Conservation (phyloP, 495 filamentous ascomycete species). For the Aspergillus diversus region DNA sequence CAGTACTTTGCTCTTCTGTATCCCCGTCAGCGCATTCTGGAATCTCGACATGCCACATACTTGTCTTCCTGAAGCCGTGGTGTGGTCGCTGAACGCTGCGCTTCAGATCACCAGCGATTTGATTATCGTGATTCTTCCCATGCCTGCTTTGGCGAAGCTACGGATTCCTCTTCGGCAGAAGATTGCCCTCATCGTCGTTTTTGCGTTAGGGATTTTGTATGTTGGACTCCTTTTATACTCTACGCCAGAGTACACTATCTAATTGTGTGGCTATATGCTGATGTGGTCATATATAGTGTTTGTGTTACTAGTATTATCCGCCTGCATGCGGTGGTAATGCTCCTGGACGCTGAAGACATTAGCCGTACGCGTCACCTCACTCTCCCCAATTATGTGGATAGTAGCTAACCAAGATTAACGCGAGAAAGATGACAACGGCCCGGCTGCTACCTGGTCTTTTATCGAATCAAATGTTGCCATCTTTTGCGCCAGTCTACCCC, state of each 20-base stretch:
- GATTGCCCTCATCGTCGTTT: conserved; percentile 43
- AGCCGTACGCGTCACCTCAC: conserved; percentile 26
- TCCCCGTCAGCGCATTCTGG: conserved; percentile 40
- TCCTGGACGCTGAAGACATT: conserved; percentile 20
- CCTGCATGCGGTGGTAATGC: conserved; percentile 25
- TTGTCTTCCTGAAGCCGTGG: conserved; percentile 38
- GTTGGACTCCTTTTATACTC: conserved; percentile 16
- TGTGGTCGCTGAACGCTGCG: conserved; percentile 47
- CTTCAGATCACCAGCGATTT: conserved; percentile 54
- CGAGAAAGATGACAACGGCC: conserved; percentile 44
- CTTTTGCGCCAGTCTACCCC: conserved; percentile 81
- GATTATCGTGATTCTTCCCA: conserved; percentile 50
- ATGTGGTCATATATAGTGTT: conserved; percentile 33
- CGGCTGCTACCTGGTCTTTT: conserved; percentile 70
- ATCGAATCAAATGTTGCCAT: conserved; percentile 83
- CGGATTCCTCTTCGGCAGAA: conserved; percentile 47
- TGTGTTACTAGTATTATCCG: conserved; percentile 42
- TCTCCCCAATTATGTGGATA: background rate
- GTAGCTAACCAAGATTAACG: conserved; percentile 8
- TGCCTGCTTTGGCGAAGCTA: conserved; percentile 43
- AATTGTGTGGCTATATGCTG: conserved; percentile 2
- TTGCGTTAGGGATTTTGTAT: conserved; percentile 55
- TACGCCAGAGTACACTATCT: background rate
- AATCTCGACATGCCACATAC: background rate
- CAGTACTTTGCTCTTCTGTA: conserved; percentile 44